phyloP scores from a whole-genome alignment of 2,329 filamentous ascomycete genomes.

The Emergomyces orientalis region DNA sequence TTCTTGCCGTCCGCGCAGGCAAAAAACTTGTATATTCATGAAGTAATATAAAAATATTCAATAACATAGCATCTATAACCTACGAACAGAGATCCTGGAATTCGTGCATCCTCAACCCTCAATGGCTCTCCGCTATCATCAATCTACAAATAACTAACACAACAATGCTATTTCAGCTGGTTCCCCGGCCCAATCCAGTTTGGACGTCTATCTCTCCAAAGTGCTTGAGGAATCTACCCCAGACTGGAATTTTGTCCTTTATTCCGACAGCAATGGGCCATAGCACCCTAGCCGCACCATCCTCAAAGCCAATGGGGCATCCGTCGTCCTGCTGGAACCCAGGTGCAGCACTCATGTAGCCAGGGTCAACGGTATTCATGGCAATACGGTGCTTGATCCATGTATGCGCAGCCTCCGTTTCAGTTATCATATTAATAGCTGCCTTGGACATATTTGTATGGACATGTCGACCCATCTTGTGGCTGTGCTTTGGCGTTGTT shows the following conservation, averaged over 20 bases:
- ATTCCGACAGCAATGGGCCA: slow-evolving; percentile 28
- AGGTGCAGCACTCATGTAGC: slow-evolving; percentile 32
- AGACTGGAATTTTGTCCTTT: slow-evolving; percentile 12
- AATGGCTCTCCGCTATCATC: background rate
- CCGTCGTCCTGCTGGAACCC: slow-evolving; percentile 23
- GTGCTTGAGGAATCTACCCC: slow-evolving; percentile 21
- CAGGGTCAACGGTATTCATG: slow-evolving; percentile 34
- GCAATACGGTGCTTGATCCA: slow-evolving; percentile 26
- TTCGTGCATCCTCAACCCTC: too few relatives aligned
- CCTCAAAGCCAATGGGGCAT: slow-evolving; percentile 32
- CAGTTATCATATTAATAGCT: slow-evolving; percentile 35
- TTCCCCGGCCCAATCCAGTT: background rate
- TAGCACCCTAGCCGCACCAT: slow-evolving; percentile 30
- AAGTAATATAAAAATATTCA: background rate
- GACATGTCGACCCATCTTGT: slow-evolving; percentile 29
- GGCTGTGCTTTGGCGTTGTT: slow-evolving; percentile 7
- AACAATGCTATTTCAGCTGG: background rate
- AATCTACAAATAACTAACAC: background rate
- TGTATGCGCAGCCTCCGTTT: slow-evolving; percentile 27
- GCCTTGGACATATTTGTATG: slow-evolving; percentile 37
- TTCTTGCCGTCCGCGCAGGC: background rate
- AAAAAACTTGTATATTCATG: background rate
- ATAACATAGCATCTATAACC: background rate
- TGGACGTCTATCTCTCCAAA: slow-evolving; percentile 15
- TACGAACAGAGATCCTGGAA: background rate